A percentile compares a stretch with the other conserved stretches of the same genome.
These are phyloP conservation scores for Backusella psychrophila DNA, from an alignment of 192 early-diverging fungal species.

Conservation along the genomic window DNA sequence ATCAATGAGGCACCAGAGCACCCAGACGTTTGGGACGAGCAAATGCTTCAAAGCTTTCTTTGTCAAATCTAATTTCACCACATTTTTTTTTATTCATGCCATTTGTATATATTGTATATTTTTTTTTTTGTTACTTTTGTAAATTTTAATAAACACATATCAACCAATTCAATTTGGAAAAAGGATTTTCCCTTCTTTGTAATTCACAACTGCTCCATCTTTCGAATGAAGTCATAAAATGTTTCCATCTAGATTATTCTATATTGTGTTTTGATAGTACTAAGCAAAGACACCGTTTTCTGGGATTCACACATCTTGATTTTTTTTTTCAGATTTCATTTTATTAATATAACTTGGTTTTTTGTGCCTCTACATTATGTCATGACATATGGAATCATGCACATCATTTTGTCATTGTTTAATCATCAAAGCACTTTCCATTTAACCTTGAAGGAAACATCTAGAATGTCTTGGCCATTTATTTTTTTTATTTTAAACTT, in stretches of 20 bases:
- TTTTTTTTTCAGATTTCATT: too few relatives aligned
- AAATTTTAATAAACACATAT: background rate
- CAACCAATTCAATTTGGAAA: background rate
- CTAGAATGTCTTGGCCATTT: too few relatives aligned
- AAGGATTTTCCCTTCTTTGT: background rate
- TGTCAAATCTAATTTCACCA: conserved; percentile 1
- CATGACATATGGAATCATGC: too few relatives aligned
- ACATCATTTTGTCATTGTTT: too few relatives aligned
- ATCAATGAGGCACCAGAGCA: background rate
- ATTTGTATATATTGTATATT: background rate
- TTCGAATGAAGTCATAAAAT: background rate
- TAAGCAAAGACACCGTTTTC: too few relatives aligned
- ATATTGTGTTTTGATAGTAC: background rate
- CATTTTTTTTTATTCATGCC: background rate
- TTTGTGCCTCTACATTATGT: too few relatives aligned
- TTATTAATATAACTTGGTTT: too few relatives aligned
- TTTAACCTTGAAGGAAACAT: too few relatives aligned
- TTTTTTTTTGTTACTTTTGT: background rate
- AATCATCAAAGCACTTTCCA: too few relatives aligned
- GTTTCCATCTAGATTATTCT: background rate
- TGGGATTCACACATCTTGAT: too few relatives aligned
- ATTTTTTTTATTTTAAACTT: too few relatives aligned
- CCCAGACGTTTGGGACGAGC: conserved; percentile 1
- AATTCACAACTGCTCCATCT: background rate
- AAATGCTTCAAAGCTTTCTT: background rate